Evolutionary conservation across 2,329 filamentous ascomycete genomes (phyloP).

Genomic region (Colletotrichum aenigma): DNA sequence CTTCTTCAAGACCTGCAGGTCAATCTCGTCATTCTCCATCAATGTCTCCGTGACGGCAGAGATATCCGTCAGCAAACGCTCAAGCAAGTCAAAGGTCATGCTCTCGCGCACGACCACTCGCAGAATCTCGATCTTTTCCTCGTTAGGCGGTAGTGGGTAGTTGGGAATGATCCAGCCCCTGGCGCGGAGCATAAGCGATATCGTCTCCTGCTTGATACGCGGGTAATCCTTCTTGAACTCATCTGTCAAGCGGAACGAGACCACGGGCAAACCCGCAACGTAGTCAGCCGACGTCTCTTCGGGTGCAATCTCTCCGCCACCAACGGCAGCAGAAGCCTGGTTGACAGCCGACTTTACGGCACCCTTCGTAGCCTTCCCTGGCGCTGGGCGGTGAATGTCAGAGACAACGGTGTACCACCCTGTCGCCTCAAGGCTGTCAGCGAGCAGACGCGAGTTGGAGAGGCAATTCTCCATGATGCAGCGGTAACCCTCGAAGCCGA

Average conservation of each 20-base stretch:
- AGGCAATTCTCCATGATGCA: constrained; percentile 71
- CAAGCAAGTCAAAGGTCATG: constrained; percentile 71
- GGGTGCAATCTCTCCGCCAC: constrained; percentile 31
- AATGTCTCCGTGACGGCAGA: constrained; percentile 64
- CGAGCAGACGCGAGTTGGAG: constrained; percentile 66
- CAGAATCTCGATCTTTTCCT: constrained; percentile 67
- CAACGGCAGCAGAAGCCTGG: constrained; percentile 42
- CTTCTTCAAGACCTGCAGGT: constrained; percentile 17
- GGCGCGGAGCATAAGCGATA: constrained; percentile 66
- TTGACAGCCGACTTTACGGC: background rate
- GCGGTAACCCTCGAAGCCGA: constrained; percentile 69
- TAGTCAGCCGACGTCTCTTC: constrained; percentile 60
- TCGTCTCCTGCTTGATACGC: constrained; percentile 66
- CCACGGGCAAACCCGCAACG: constrained; percentile 69
- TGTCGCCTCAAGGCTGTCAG: constrained; percentile 66
- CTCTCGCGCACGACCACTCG: constrained; percentile 71
- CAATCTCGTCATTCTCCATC: constrained; percentile 42
- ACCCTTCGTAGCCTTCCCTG: constrained; percentile 25
- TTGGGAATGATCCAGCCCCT: constrained; percentile 77
- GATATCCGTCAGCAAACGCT: constrained; percentile 66
- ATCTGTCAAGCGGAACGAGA: constrained; percentile 69
- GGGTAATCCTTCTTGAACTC: constrained; percentile 65
- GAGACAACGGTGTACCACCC: constrained; percentile 70
- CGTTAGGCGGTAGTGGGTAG: constrained; percentile 68
- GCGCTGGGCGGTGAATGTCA: constrained; percentile 66